Evolutionary conservation across 2,329 filamentous ascomycete species (phyloP), one percentile per base, ranked within the genome.

Genomic region (Botrytis squamosa): DNA sequence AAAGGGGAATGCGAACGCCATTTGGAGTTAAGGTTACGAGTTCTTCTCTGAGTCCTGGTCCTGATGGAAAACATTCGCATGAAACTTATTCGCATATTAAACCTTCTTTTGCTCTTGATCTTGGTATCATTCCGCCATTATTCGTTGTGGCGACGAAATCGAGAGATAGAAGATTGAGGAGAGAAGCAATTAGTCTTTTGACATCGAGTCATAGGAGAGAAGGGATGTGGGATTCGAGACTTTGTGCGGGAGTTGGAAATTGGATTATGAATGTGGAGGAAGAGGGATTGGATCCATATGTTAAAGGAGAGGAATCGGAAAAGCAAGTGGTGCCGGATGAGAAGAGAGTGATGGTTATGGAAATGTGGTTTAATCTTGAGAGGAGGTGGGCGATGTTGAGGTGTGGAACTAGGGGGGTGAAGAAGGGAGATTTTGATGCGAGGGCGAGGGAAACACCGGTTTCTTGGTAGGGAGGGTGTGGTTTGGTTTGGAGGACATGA

Each of bases 251-350:
- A 18, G 78, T 77, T 3, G 79, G 66, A 12, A 68, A 75, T 20
- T 79, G 77, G 79, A 77, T 80, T 40, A 78, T 80, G 77, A 73
- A 77, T 14, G 82, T 92, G 72, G 64, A 80, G 69, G 79, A 80
- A 65, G 76, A 76, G 49, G 76, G 66, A 3, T 42, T 80, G 46
- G 66, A 38, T 59, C 55, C 40, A 4, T 80, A 74, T 84, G 89
- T 71, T 88, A 91, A 81, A 87, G 87, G 60, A 88, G 91, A 84
- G 89, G 88, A 88, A 87, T 91, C 72, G 9, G 73, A 73, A 6
- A 70, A 42, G 10, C 74, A 78, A 62, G 57, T 76, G 9, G 77
- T 80, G 36, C 63, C 66, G 8, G 75, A 75, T n/a, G 75, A 77
- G 33, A 77, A 73, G 66, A 78, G 80, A 46, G 77, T 81, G 1